Conservation (phyloP, 2,329 filamentous ascomycete genomes). For the Cordyceps farinosa region DNA sequence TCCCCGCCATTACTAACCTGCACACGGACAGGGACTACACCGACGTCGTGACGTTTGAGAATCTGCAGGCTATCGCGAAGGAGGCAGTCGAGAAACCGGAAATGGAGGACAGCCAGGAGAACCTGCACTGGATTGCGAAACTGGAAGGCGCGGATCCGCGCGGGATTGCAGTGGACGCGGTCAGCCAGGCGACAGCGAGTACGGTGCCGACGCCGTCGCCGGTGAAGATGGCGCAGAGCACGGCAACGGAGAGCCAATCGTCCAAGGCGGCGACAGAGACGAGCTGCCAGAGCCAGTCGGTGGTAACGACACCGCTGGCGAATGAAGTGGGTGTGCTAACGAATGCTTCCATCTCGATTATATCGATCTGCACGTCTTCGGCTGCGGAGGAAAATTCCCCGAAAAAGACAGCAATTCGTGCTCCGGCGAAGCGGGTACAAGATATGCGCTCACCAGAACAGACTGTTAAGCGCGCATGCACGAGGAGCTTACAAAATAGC, state of each 20-base stretch:
- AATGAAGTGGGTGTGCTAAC: background rate
- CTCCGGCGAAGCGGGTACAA: background rate
- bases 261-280: background rate
- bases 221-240: conserved; percentile 25
- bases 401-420: background rate
- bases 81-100: conserved; percentile 48
- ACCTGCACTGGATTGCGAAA: conserved; percentile 56
- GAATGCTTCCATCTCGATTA: background rate
- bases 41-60: conserved; percentile 65
- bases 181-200: conserved; percentile 44
- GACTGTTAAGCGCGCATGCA: background rate
- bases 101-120: conserved; percentile 57
- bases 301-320: background rate
- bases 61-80: conserved; percentile 64
- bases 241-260: background rate
- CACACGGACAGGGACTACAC: conserved; percentile 70
- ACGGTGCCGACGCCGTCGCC: conserved; percentile 36
- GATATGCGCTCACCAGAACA: background rate
- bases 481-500: background rate
- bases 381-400: background rate
- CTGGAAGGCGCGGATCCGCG: conserved; percentile 54
- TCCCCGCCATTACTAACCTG: conserved; percentile 72
- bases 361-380: background rate
- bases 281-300: background rate
- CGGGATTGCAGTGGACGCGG: conserved; percentile 39